Evolutionary conservation across 75 land plant genomes (phyloP), one percentile per base, ranked within the genome.

Genomic region (Cupressus sempervirens): DNA sequence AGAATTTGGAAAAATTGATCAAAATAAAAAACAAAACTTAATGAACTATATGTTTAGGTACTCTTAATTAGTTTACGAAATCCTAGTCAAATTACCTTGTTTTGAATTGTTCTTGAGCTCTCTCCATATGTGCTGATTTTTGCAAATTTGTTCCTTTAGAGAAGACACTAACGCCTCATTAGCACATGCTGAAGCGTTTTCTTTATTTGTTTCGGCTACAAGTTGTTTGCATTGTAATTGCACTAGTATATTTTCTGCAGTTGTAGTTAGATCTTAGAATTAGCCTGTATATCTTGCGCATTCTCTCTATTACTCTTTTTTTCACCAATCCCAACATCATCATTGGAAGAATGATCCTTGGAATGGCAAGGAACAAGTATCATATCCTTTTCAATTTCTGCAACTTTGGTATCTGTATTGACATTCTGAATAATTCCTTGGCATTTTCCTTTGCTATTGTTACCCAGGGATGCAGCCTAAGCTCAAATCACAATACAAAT

Each of bases 1-100:
- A n/a, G n/a, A n/a, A n/a, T n/a, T n/a, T n/a, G n/a, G n/a, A n/a
- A n/a, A n/a, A 15, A 72, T 11, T 43, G n/a, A 23, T 41, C 48
- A 41, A 77, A 32, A 81, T 68, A 81, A 77, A 84, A 48, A 77
- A 16, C 35, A 23, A 2, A 56, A 20, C 62, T 45, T 81, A 11
- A 73, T 11, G 8, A 43, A 45, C 56, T 20, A 70, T 83, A 80
- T 84, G 50, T n/a, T 80, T 65, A 81, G 23, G n/a, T 82, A 83
- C 82, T 86, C 23, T 15, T 77, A 30, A 36, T 65, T 53, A 62
- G 35, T 26, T 23, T 23, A 14, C 68, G 74, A 32, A 30, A 9
- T 9, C 10, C 20, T 6, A 76, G 41, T 13, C 16, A 40, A 2
- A 20, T 23, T 77, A 77, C 80, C 80, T 77, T 41, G 80, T 9